Evolutionary conservation across 1,284 basidiomycete species (phyloP), one percentile per base, ranked within the genome.

Genomic region (Ustilago bromivora): DNA sequence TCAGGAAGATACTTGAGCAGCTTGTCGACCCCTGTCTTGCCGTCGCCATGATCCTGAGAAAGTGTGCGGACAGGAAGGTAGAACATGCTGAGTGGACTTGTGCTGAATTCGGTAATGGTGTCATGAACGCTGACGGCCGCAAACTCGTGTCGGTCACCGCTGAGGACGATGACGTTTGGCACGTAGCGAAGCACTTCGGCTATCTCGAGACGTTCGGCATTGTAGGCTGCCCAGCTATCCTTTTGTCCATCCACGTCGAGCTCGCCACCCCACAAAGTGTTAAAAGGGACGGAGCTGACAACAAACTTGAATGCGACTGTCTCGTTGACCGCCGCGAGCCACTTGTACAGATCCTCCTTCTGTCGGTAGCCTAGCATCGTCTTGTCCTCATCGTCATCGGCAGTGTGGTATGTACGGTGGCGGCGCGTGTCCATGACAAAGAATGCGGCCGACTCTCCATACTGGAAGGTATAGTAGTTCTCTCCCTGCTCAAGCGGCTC

Each of bases 251-350:
- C 91, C 67, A 82, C 61, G 61, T 85, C 84, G 4, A 85, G 72
- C 23, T 90, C 88, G 15, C 86, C 86, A 2, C 88, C 89, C 92
- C 93, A 94, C 17, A 94, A 89, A 0, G 90, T 90, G 47, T 92
- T 93, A 86, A 95, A 92, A 0, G 93, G 93, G 4, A 94, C 92
- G 10, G 91, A 92, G 12, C 90, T 89, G 28, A 92, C 89, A 63
- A 95, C 88, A 84, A 95, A 94, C 86, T 94, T 94, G 89, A 93
- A 94, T 0, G 92, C 91, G 4, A 90, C 89, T 0, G 93, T 94
- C 61, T 88, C 85, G 86, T 94, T 94, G 54, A 91, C 91, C 78
- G 89, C 89, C 2, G 88, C 87, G 0, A 86, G 78, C 93, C 93
- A 94, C 61, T 89, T 85, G 71, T 91, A 88, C 53, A 94, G 87